These are phyloP conservation scores for Cyberlindnera saturnus DNA, from an alignment of 805 yeast species.

Conservation along the genomic window DNA sequence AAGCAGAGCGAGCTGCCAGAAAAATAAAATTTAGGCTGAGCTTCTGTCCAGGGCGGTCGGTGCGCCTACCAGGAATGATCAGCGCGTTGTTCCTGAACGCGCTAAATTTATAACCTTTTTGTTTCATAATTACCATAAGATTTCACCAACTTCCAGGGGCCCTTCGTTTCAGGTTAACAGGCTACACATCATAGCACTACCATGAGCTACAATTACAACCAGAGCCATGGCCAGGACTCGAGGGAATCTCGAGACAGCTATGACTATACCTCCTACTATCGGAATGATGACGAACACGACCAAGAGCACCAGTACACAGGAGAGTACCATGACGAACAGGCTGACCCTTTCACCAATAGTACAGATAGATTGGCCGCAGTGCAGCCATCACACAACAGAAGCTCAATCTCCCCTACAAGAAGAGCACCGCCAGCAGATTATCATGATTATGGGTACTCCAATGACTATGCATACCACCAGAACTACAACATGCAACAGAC, in stretches of 20 bases:
- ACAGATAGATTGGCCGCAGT: conserved; percentile 9
- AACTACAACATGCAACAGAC: conserved; percentile 2
- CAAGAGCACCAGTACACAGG: conserved; percentile 4
- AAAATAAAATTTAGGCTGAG: too few species aligned
- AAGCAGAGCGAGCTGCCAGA: too few species aligned
- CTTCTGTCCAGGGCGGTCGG: too few species aligned
- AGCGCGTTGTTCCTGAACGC: too few species aligned
- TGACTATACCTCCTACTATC: neutral
- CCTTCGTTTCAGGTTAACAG: too few species aligned
- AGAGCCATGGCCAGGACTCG: conserved; percentile 1
- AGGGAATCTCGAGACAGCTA: conserved; percentile 1
- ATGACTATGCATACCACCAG: neutral
- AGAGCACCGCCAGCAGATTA: conserved; percentile 3
- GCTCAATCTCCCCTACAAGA: conserved; percentile 11
- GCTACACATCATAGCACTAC: neutral
- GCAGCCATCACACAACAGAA: conserved; percentile 12
- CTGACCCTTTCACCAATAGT: conserved; percentile 14
- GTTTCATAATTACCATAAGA: too few species aligned
- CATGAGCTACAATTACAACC: conserved; percentile 12
- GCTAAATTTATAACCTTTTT: too few species aligned
- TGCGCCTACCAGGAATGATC: too few species aligned
- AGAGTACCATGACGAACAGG: conserved; percentile 8
- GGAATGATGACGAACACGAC: too few species aligned
- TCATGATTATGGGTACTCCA: neutral
- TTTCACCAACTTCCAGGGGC: too few species aligned